Evolutionary conservation across 129 eudicot species (phyloP).

Genomic region (Tagetes patula): DNA sequence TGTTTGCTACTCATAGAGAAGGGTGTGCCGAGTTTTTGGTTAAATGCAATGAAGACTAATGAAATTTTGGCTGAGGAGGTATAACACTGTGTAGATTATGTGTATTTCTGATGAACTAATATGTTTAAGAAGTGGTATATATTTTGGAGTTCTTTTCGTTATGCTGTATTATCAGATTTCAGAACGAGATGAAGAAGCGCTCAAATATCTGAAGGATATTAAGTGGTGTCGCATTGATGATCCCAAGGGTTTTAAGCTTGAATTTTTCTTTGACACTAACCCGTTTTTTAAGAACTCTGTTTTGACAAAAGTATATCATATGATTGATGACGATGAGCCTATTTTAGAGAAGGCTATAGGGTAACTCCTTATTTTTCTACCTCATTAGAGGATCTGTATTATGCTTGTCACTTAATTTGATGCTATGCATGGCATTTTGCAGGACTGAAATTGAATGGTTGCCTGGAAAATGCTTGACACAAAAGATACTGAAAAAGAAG

Average conservation of each 20-base stretch:
- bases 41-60: slow-evolving; percentile 79
- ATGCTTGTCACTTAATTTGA: background rate
- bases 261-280: slow-evolving; percentile 70
- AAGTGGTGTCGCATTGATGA: slow-evolving; percentile 74
- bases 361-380: slow-evolving; percentile 33
- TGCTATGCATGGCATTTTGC: slow-evolving; percentile 18
- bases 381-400: background rate
- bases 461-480: slow-evolving; percentile 85
- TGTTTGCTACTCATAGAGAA: slow-evolving; percentile 45
- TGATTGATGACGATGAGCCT: slow-evolving; percentile 95
- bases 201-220: slow-evolving; percentile 74
- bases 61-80: slow-evolving; percentile 84
- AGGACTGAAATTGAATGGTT: slow-evolving; percentile 84
- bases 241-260: slow-evolving; percentile 91
- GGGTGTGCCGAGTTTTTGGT: slow-evolving; percentile 92
- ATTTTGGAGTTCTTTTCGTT: background rate
- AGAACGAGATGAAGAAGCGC: slow-evolving; percentile 91
- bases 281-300: slow-evolving; percentile 83
- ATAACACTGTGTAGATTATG: slow-evolving; percentile 20
- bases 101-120: background rate
- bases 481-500: slow-evolving; percentile 74
- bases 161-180: slow-evolving; percentile 47
- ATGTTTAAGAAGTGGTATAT: background rate
- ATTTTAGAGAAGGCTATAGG: slow-evolving; percentile 92
- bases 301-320: slow-evolving; percentile 79